Evolutionary conservation across 768 basidiomycete species (phyloP), one percentile per base, ranked within the genome.

Genomic region (Termitomyces sp.): DNA sequence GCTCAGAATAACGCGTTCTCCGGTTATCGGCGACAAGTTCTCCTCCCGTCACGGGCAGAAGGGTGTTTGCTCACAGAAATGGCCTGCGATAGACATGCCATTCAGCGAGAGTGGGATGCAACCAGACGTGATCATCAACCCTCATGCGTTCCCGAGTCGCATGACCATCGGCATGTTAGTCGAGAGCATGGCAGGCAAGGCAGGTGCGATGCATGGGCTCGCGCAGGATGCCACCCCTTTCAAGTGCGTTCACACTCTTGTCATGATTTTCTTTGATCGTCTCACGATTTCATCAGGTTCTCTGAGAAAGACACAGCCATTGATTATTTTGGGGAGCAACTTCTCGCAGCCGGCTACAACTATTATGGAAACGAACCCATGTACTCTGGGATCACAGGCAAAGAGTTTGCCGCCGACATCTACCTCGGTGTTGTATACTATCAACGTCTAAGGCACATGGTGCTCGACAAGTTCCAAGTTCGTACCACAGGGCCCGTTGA

Each of bases 91-190:
- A 63, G 97, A 99, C 69, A 98, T 99, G 97, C 97, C 97, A 14
- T 98, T 99, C 81, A 88, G 87, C 65, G 97, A 99, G 76, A 96
- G 92, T 57, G 97, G 97, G 16, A 95, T 99, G 82, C 96, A 98
- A 71, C 97, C 97, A 1, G 97, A 99, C 72, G 85, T 99, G 49
- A 98, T 99, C 71, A 98, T 99, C 78, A 99, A 99, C 74, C 97
- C 97, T 35, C 97, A 99, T 70, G 97, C 97, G 16, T 99, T 99
- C 80, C 97, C 97, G 2, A 91, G 88, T 79, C 92, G 97, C 64
- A 99, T 99, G 97, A 99, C 97, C 1, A 99, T 99, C 65, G 97
- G 97, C 58, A 99, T 99, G 97, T 87, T 99, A 69, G 94, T 99
- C 57, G 97, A 99, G 79, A 96, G 93, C 73, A 87, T 98, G 86